phyloP scores from a whole-genome alignment of 2,329 filamentous ascomycete genomes.

The Nemania serpens region DNA sequence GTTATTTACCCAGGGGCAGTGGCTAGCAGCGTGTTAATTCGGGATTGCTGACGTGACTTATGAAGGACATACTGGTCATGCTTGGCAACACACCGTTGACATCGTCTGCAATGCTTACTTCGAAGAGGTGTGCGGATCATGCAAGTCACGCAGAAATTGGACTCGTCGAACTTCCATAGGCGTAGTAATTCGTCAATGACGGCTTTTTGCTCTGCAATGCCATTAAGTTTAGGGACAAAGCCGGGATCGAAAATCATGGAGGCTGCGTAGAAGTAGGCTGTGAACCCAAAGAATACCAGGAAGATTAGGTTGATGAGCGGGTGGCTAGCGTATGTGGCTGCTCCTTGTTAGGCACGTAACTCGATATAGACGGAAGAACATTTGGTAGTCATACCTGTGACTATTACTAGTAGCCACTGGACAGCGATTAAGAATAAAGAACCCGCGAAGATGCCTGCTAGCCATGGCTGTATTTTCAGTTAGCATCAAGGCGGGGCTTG shows the following conservation, averaged over 20 bases:
- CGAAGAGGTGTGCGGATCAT: slow-evolving; percentile 92
- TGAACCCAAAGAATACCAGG: slow-evolving; percentile 64
- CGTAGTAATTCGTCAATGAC: slow-evolving; percentile 86
- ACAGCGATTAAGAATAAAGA: slow-evolving; percentile 81
- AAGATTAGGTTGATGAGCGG: slow-evolving; percentile 83
- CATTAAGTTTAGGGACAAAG: slow-evolving; percentile 87
- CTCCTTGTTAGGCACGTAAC: slow-evolving; percentile 40
- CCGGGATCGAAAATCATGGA: slow-evolving; percentile 90
- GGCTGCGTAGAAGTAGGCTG: slow-evolving; percentile 82
- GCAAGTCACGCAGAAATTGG: slow-evolving; percentile 91
- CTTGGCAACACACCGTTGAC: slow-evolving; percentile 90
- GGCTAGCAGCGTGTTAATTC: slow-evolving; percentile 56
- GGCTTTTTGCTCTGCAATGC: slow-evolving; percentile 86
- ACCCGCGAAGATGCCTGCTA: slow-evolving; percentile 90
- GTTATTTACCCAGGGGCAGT: slow-evolving; percentile 98
- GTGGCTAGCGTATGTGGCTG: slow-evolving; percentile 67
- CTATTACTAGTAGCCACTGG: slow-evolving; percentile 74
- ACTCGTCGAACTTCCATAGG: slow-evolving; percentile 88
- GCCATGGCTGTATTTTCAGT: slow-evolving; percentile 69
- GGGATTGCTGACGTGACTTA: background rate
- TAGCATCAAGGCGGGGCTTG: slow-evolving; percentile 11
- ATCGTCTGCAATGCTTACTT: slow-evolving; percentile 94
- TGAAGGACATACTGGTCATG: slow-evolving; percentile 81
- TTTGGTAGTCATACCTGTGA: slow-evolving; percentile 64
- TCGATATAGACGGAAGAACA: background rate